Base-by-base conservation (phyloP, 176 grass and related monocot species). In the Tuctoria greenei region DNA sequence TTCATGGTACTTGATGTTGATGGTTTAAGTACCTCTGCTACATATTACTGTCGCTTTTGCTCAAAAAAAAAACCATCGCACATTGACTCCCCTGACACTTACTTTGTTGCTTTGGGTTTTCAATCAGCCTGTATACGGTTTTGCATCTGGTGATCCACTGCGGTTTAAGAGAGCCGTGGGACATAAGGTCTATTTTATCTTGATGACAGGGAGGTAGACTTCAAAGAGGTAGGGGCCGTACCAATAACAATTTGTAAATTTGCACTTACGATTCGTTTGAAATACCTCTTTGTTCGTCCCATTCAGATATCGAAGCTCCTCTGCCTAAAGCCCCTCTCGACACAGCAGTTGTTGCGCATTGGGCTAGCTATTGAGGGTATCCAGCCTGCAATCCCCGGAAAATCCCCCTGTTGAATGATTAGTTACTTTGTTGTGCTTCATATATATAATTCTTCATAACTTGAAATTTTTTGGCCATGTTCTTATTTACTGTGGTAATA, bases 161-260 rank as follows among this genome's bases (percentile, higher is more conserved):
- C 77, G 87, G 60, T 94, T 98, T 86, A 98, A 92, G 74, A 93
- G 82, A 79, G 91, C 84, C 71, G 56, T 92, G 77, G 91, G 94
- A 36, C 91, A 98, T 78, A 98, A 92, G 91, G 94, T 85, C 84
- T 98, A 34, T 98, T 94, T 79, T 98, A 98, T 76, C 58, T 94
- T 81, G 95, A 94, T 79, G 91, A 92, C 41, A 89, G 72, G 76
- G 95, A 94, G 79, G 81, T 98, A 13, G 95, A 98, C 64, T 88
- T 98, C 78, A 98, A 92, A 74, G 95, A 94, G 91, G 95, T 98
- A 46, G 56, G 59, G 26, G 62, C 51, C 23, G 28, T 63, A 65
- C 5, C 27, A 24, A 52, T 59, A 55, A 69, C n/a, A 28, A 23
- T 21, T 78, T 14, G 10, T 58, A 61, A 8, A 31, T 61, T 70